Conservation (phyloP, 192 early-diverging fungal species). For the Gigaspora rosea region DNA sequence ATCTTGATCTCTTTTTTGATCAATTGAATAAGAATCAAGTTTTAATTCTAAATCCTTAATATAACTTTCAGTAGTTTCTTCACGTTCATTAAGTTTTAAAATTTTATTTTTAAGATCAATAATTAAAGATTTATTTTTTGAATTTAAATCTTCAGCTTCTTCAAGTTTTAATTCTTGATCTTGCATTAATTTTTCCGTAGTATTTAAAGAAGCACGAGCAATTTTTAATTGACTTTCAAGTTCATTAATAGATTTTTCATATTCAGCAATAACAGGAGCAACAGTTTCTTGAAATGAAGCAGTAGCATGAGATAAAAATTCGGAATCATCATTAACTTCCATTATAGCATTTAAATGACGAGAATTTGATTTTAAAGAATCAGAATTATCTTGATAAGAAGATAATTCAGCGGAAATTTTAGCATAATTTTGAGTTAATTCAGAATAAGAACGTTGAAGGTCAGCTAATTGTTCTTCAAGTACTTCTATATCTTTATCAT, state of each 20-base stretch:
- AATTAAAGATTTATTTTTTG: slow-evolving; percentile 32
- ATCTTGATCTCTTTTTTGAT: slow-evolving; percentile 41
- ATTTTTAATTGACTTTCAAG: slow-evolving; percentile 64
- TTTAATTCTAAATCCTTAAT: slow-evolving; percentile 47
- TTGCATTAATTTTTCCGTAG: slow-evolving; percentile 53
- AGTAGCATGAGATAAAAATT: neutral
- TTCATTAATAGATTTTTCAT: slow-evolving; percentile 62
- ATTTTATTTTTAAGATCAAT: slow-evolving; percentile 44
- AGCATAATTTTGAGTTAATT: slow-evolving; percentile 57
- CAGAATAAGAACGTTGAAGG: slow-evolving; percentile 55
- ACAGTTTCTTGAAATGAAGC: slow-evolving; percentile 53
- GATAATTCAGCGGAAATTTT: slow-evolving; percentile 53
- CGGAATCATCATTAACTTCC: neutral
- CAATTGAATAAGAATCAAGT: slow-evolving; percentile 33
- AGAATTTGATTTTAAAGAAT: too few relatives aligned
- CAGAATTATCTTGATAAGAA: slow-evolving; percentile 45
- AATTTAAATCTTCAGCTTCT: slow-evolving; percentile 35
- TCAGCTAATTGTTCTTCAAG: slow-evolving; percentile 55
- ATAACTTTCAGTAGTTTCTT: slow-evolving; percentile 47
- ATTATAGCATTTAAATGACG: too few relatives aligned
- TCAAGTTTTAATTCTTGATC: slow-evolving; percentile 59
- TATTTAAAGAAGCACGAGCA: slow-evolving; percentile 58
- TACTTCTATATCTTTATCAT: slow-evolving; percentile 34
- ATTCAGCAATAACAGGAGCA: slow-evolving; percentile 72
- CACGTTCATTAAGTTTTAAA: slow-evolving; percentile 57